A percentile compares a stretch with the other conserved stretches of the same genome.
These are phyloP conservation scores for Kernera saxatilis DNA, from an alignment of 345 rosid genomes.

Conservation along the genomic window DNA sequence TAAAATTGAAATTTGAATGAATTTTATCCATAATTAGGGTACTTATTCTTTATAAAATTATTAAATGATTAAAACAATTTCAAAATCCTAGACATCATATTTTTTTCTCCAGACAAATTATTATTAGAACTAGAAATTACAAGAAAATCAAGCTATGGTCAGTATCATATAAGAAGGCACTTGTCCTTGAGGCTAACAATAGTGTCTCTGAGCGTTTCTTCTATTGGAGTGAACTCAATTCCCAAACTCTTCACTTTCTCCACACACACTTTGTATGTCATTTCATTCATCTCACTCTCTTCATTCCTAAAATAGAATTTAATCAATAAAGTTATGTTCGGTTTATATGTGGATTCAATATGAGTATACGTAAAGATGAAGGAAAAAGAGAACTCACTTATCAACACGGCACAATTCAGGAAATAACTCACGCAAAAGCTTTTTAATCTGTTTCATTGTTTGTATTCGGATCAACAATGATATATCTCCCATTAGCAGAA, in stretches of 20 bases:
- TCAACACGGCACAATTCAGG: background rate
- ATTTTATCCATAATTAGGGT: background rate
- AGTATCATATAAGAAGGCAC: background rate
- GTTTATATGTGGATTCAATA: background rate
- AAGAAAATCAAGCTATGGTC: background rate
- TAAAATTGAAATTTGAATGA: background rate
- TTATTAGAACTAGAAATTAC: background rate
- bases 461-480: background rate
- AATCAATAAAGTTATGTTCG: background rate
- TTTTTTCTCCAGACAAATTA: background rate
- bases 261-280: background rate
- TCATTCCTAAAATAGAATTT: background rate
- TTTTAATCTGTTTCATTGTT: background rate
- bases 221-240: background rate
- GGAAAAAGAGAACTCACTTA: background rate
- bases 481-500: conserved; percentile 9
- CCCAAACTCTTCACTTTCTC: conserved; percentile 13
- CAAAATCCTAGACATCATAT: no score
- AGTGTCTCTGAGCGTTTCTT: background rate
- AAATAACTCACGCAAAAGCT: background rate
- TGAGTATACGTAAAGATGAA: background rate
- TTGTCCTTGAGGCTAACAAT: background rate
- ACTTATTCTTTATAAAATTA: background rate
- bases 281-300: background rate
- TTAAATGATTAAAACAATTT: background rate